Percentiles rank a stretch among this genome's conserved stretches.
phyloP scores from a whole-genome alignment of 2,329 filamentous ascomycete genomes.

The Dendryphion nanum region DNA sequence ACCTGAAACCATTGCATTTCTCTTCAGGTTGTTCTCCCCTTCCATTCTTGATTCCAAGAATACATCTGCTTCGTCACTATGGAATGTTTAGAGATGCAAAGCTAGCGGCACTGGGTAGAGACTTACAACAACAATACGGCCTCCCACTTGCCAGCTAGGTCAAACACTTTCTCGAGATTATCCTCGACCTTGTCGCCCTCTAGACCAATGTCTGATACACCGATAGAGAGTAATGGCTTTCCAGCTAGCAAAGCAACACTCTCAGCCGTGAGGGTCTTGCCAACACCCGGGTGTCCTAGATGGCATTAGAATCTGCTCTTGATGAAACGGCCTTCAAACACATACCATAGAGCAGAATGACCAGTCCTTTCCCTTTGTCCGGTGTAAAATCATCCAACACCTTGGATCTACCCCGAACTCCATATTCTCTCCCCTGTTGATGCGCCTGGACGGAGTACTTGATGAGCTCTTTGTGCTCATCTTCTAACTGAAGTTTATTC shows the following conservation, averaged over 20 bases:
- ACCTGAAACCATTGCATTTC: conserved; percentile 11
- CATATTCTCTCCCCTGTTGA: neutral
- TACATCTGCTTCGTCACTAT: conserved; percentile 46
- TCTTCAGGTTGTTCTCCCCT: conserved; percentile 1
- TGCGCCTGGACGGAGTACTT: neutral
- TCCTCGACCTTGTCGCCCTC: conserved; percentile 42
- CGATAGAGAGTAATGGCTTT: conserved; percentile 49
- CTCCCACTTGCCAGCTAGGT: conserved; percentile 49
- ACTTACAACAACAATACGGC: conserved; percentile 45
- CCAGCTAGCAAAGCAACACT: conserved; percentile 45
- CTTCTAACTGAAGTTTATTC: neutral
- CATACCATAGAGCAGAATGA: conserved; percentile 46
- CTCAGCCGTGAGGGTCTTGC: conserved; percentile 7
- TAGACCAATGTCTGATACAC: conserved; percentile 48
- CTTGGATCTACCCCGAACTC: neutral
- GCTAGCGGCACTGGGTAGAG: neutral
- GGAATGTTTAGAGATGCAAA: neutral
- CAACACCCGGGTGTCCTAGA: conserved; percentile 2
- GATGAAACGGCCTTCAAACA: neutral
- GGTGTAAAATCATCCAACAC: conserved; percentile 12
- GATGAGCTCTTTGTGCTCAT: neutral
- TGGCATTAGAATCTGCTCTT: neutral
- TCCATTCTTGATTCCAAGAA: conserved; percentile 6
- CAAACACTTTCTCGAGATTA: conserved; percentile 44
- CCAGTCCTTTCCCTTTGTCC: conserved; percentile 52